phyloP scores from a whole-genome alignment of 2,329 filamentous ascomycete genomes.

The Thielaviopsis musarum region DNA sequence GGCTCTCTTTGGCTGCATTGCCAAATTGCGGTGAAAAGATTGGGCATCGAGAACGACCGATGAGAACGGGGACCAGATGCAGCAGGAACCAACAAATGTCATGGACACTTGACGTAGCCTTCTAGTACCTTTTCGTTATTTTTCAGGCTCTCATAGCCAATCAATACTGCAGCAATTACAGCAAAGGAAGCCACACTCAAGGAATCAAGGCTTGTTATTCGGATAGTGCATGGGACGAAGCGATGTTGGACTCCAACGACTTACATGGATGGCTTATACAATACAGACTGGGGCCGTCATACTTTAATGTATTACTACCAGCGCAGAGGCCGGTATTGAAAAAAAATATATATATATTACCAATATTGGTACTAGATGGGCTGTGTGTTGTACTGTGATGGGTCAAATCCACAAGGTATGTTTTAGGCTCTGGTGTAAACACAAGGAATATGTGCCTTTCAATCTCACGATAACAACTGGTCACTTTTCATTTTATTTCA shows the following conservation, averaged over 20 bases:
- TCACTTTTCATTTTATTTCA: too few species aligned
- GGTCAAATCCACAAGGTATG: background rate
- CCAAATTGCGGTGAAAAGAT: constrained; percentile 3
- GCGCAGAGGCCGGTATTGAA: too few species aligned
- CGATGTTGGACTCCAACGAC: background rate
- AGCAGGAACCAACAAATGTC: background rate
- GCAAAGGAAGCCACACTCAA: too few species aligned
- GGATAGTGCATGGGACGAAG: background rate
- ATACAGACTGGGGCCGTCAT: background rate
- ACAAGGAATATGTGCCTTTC: background rate
- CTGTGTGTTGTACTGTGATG: background rate
- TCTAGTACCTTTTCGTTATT: background rate
- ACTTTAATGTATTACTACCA: background rate
- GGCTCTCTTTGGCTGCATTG: too few species aligned
- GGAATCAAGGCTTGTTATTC: too few species aligned
- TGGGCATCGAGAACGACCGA: constrained; percentile 1
- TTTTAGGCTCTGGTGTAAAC: background rate
- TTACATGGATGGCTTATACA: background rate
- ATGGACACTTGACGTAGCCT: background rate
- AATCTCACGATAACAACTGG: background rate
- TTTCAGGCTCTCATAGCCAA: background rate
- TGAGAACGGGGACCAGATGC: background rate
- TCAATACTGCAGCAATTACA: background rate
- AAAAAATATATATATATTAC: background rate
- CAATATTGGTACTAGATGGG: background rate